Evolutionary conservation across 2,329 filamentous ascomycete species (phyloP).

Genomic region (Alternaria novae-zelandiae): DNA sequence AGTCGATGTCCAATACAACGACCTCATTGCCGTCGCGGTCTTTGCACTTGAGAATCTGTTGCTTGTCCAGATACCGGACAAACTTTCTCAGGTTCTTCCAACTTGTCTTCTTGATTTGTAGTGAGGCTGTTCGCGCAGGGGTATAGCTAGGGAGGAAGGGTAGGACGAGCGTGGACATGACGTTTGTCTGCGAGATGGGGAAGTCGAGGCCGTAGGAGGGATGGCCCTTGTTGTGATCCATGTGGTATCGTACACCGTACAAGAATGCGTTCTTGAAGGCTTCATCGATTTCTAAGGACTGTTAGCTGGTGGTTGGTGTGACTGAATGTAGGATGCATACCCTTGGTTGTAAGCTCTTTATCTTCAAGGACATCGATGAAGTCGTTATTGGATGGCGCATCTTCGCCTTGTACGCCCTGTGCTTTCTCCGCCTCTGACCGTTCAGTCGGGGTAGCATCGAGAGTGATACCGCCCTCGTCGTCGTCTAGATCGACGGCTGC

Average conservation of each 20-base stretch:
- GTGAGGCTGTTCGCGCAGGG: slow-evolving; percentile 61
- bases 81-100: slow-evolving; percentile 76
- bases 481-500: slow-evolving; percentile 52
- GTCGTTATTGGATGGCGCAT: slow-evolving; percentile 40
- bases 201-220: slow-evolving; percentile 64
- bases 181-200: slow-evolving; percentile 67
- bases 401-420: slow-evolving; percentile 42
- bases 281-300: slow-evolving; percentile 65
- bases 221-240: slow-evolving; percentile 59
- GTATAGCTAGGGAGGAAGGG: slow-evolving; percentile 68
- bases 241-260: slow-evolving; percentile 67
- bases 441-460: slow-evolving; percentile 39
- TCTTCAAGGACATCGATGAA: slow-evolving; percentile 51
- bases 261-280: slow-evolving; percentile 70
- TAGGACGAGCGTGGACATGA: slow-evolving; percentile 70
- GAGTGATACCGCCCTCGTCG: slow-evolving; percentile 56
- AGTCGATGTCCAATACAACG: slow-evolving; percentile 69
- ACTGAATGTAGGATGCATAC: slow-evolving; percentile 39
- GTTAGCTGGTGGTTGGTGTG: slow-evolving; percentile 3
- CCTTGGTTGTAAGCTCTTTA: slow-evolving; percentile 63
- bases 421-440: slow-evolving; percentile 42
- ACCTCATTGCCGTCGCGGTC: slow-evolving; percentile 69
- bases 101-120: slow-evolving; percentile 73
- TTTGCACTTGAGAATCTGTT: slow-evolving; percentile 67
- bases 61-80: slow-evolving; percentile 71